These are phyloP conservation scores for Arachis stenosperma DNA, from an alignment of 306 rosid species.

Conservation along the genomic window DNA sequence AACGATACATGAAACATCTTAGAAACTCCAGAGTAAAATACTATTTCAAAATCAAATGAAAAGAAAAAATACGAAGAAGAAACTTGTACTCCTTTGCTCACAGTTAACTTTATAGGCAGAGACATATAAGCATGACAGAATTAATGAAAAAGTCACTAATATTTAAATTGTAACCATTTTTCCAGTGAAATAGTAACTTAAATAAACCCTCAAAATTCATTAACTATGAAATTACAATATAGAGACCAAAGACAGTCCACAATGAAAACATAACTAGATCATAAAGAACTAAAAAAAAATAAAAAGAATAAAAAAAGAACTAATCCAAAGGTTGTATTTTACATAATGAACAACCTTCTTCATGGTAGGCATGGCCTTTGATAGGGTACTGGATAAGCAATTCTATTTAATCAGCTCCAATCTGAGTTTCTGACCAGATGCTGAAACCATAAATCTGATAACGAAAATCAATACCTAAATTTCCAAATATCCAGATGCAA, in stretches of 20 bases:
- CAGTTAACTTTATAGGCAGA: neutral
- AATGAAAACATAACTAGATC: neutral
- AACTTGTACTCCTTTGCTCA: neutral
- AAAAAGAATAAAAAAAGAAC: neutral
- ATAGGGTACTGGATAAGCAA: constrained; percentile 4
- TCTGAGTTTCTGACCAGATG: constrained; percentile 15
- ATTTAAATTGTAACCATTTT: constrained; percentile 1
- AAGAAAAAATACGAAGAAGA: neutral
- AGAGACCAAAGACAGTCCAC: constrained; percentile 1
- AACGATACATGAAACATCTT: neutral
- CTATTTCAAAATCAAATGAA: neutral
- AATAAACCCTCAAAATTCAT: constrained; percentile 3
- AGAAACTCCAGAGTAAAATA: neutral
- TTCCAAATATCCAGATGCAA: constrained; percentile 9
- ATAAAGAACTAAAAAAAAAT: neutral
- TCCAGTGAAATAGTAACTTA: neutral
- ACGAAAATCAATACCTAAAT: neutral
- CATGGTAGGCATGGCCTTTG: constrained; percentile 47
- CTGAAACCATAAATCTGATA: neutral
- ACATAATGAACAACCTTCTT: constrained; percentile 39
- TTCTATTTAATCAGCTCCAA: neutral
- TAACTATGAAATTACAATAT: neutral
- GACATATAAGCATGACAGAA: neutral
- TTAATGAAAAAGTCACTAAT: neutral
- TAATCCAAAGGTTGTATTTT: neutral